Evolutionary conservation across 345 rosid species (phyloP).

Genomic region (Melastoma malabathricum): DNA sequence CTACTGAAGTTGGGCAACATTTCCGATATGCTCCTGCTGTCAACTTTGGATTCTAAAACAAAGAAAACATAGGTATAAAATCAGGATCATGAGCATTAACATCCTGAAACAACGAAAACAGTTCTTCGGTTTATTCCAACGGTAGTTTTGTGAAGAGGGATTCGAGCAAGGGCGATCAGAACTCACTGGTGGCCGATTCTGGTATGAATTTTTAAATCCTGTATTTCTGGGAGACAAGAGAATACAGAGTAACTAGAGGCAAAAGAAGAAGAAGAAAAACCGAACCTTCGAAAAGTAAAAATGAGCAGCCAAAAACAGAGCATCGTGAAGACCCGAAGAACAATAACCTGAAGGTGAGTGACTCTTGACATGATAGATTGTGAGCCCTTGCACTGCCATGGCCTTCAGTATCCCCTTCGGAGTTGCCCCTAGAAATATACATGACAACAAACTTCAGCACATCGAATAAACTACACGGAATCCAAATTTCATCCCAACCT

Average conservation of each 20-base stretch:
- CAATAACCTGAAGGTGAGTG: constrained; percentile 55
- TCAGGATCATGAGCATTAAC: neutral
- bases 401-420: constrained; percentile 53
- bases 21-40: constrained; percentile 39
- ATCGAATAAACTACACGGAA: neutral
- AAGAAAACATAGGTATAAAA: neutral
- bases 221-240: constrained; percentile 32
- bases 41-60: constrained; percentile 32
- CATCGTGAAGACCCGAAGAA: neutral
- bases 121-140: no score
- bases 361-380: constrained; percentile 64
- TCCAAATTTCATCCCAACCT: neutral
- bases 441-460: neutral
- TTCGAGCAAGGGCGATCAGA: neutral
- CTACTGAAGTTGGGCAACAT: constrained; percentile 44
- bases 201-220: constrained; percentile 44
- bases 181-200: constrained; percentile 37
- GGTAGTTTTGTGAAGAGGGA: neutral
- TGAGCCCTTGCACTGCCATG: constrained; percentile 33
- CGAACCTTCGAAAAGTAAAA: no score
- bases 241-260: neutral
- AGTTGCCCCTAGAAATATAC: constrained; percentile 33
- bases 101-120: neutral
- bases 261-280: neutral
- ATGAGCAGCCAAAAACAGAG: neutral